Base-by-base conservation (phyloP, 106 monocot species). In the Agapanthus africanus region DNA sequence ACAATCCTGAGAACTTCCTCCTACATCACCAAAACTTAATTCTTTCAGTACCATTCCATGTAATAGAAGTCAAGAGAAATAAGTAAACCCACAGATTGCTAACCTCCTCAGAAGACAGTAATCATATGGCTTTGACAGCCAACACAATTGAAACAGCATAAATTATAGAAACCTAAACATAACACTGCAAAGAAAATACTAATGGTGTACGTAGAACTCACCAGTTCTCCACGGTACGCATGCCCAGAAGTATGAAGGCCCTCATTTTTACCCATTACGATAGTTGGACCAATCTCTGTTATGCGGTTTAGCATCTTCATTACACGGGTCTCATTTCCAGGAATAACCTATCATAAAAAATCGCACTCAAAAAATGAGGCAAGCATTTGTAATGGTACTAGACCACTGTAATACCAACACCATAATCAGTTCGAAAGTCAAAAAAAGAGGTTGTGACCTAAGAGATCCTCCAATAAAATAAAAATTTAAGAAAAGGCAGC, bases 241-340 rank as follows among this genome's bases (percentile, higher is more conserved):
- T 99, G 99, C 33, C 99, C 99, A 83, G 99, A 90, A 28, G 93
- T 90, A 82, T 99, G 99, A 37, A 99, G 75, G 0, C 81, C 77
- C 37, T 87, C 77, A 78, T 87, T 86, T 76, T 83, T 93, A 32
- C 99, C 99, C 99, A 99, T 99, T 7, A 99, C 41, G 70, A 99
- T 87, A 36, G 78, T 87, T 21, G 99, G 69, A 40, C 99, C 99
- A 78, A 99, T 82, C 4, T 99, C 99, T 35, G 99, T 67, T 73
- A 99, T 69, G 37, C 99, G 92, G 62, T 99, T 99, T 52, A 99
- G 59, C 99, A 99, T 99, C 75, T 99, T 92, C 93, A 99, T 93
- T 5, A 93, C 99, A 49, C 93, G 81, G 28, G 84, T 87, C 76
- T 99, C 99, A 83, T 99, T 99, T 75, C 99, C 99, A 74, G 99